Base-by-base conservation (phyloP, 2,329 filamentous ascomycete genomes). In the Alternaria triticina region DNA sequence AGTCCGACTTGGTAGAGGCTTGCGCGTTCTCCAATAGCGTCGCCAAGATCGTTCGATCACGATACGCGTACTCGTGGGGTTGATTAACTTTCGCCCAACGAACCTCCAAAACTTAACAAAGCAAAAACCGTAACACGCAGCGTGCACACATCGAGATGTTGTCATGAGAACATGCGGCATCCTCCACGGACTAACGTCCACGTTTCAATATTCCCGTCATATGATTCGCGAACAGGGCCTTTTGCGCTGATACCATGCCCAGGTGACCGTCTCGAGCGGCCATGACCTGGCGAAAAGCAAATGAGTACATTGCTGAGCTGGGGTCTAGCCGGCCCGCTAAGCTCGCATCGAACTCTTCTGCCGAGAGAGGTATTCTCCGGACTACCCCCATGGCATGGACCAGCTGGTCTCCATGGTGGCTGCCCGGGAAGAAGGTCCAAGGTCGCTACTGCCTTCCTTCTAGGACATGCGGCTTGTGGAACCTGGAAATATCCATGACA, bases 341-440 rank as follows among this genome's bases (percentile, higher is more conserved):
- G 40, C 33, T 54, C 46, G 27, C 40, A 54, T 54, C 51, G 50
- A 60, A 54, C 52, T 45, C 49, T 11, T 51, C 49, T 51, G 27
- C 47, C 49, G 49, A 17, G 17, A 33, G n/a, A 30, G 36, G 27
- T 59, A 59, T 59, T 55, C 50, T 55, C 57, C 57, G 57, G 50
- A 46, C 17, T 33, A 23, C 49, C 49, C 28, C 49, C 49, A 51
- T 51, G 28, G 49, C 49, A 40, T 52, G 49, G 30, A 52, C 49
- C 49, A 52, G 49, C 49, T 52, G 49, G 28, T 52, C 30, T 28
- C 49, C 28, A 44, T 44, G 36, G 40, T 45, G 54, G 54, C 43
- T 46, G 40, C 40, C 25, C 25, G 54, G 54, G 54, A 59, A 28
- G 57, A 28, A 47, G 43, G 30, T 36, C 17, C 25, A 25, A 28